Base-by-base conservation (phyloP, 805 yeast species). In the Zygosaccharomyces pseudorouxii region DNA sequence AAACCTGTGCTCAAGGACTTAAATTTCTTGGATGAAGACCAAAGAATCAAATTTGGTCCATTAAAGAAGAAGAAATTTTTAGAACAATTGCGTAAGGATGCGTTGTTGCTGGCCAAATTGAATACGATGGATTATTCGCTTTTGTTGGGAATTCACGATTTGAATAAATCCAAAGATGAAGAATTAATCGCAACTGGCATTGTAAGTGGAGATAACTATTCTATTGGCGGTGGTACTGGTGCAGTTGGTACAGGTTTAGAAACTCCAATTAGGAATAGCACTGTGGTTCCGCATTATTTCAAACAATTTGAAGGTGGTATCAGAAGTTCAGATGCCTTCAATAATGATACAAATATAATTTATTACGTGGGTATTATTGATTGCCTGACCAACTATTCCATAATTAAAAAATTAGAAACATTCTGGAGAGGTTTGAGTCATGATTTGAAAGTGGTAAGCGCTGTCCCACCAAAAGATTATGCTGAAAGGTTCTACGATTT, bases 81-180 rank as follows among this genome's bases (percentile, higher is more conserved):
- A 27, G 68, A 74, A 14, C 99, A 93, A 67, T 71, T 93, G 48
- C 80, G 75, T 41, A 75, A 75, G 28, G 99, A 93, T 64, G 93
- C 89, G 16, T 67, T 71, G 48, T 74, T 93, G 19, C 73, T 93
- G 38, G 76, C 88, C 52, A 75, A 77, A 49, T 71, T 89, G 54
- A 89, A 89, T 57, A 90, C 88, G 30, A 93, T 93, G 99, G 99
- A 93, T 65, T 93, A 95, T 67, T 89, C 97, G 0, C 73, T 93
- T 52, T 71, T 93, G 42, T 69, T 95, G 39, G 99, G 99, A 0
- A 76, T 90, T 28, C 97, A 89, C 63, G 93, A 90, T 62, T 71
- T 84, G 52, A 72, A 74, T 25, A 72, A 75, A 53, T 87, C 84
- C 2, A 52, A 55, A 22, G 68, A 67, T n/a, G 67, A 70, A 45